These are phyloP conservation scores for Cryptosporidium baileyi DNA, from an alignment of 169 alveolate genomes.

Conservation along the genomic window DNA sequence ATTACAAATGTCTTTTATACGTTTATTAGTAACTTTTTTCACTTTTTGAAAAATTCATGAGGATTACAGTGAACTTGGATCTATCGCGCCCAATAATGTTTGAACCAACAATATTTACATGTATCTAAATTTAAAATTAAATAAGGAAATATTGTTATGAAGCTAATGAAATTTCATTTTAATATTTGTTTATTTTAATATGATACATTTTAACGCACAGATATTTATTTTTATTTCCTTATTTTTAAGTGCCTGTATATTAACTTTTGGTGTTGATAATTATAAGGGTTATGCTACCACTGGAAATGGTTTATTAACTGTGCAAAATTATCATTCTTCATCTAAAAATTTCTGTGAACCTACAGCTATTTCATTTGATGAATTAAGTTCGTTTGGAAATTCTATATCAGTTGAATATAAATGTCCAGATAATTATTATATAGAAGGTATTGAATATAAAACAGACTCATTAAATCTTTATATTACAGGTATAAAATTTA, in stretches of 20 bases:
- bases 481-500: constrained; percentile 44
- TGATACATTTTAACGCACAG: too few relatives aligned
- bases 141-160: too few relatives aligned
- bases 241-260: too few relatives aligned
- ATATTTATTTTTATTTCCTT: too few relatives aligned
- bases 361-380: constrained; percentile 30
- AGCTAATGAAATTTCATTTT: too few relatives aligned
- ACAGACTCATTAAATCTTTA: constrained; percentile 34
- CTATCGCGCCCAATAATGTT: constrained; percentile 57
- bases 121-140: too few relatives aligned
- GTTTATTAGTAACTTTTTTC: too few relatives aligned
- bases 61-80: background rate
- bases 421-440: constrained; percentile 22
- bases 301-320: constrained; percentile 23
- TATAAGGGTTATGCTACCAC: constrained; percentile 4
- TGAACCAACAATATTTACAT: too few relatives aligned
- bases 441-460: constrained; percentile 10
- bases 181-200: too few relatives aligned
- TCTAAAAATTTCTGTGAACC: background rate
- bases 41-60: background rate
- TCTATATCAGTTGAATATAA: background rate
- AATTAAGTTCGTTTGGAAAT: constrained; percentile 9
- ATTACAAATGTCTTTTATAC: too few relatives aligned
- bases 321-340: background rate
- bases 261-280: background rate